Evolutionary conservation across 2,329 filamentous ascomycete species (phyloP).

Genomic region (Tolypocladium cylindrosporum): DNA sequence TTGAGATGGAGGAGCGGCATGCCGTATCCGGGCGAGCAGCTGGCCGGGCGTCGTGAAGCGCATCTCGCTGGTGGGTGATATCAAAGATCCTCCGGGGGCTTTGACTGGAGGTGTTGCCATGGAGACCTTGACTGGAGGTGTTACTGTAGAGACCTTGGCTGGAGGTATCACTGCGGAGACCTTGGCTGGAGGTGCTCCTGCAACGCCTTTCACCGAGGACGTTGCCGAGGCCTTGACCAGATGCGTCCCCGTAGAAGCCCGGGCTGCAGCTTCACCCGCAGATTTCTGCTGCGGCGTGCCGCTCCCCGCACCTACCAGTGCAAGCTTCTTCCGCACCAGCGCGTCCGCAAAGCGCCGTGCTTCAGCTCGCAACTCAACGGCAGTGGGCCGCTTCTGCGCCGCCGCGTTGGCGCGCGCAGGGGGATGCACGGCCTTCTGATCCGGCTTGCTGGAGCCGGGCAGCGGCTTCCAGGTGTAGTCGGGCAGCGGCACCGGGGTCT

Average conservation of each 20-base stretch:
- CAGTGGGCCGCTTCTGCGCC: not conserved
- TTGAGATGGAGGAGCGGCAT: not conserved
- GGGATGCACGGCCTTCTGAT: not conserved
- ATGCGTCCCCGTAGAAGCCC: not conserved
- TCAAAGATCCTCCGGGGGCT: not conserved
- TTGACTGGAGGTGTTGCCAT: not conserved
- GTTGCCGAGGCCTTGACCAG: too few relatives aligned
- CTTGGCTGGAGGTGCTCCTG: not conserved
- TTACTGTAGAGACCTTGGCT: not conserved
- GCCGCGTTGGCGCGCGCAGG: not conserved
- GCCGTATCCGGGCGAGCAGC: not conserved
- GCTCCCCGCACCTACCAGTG: not conserved
- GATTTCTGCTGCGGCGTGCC: not conserved
- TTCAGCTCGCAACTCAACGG: not conserved
- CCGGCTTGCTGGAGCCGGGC: not conserved
- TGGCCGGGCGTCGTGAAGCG: not conserved
- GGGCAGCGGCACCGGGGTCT: conserved; percentile 6
- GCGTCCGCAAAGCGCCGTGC: conserved; percentile 13
- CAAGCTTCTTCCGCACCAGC: conserved; percentile 5
- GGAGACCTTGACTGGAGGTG: not conserved
- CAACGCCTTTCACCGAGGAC: not conserved
- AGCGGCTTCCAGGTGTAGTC: not conserved
- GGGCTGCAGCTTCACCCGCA: not conserved
- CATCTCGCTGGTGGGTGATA: not conserved
- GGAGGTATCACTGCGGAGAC: not conserved